phyloP scores from a whole-genome alignment of 805 yeast genomes.

The Kockiozyma suomiensis region DNA sequence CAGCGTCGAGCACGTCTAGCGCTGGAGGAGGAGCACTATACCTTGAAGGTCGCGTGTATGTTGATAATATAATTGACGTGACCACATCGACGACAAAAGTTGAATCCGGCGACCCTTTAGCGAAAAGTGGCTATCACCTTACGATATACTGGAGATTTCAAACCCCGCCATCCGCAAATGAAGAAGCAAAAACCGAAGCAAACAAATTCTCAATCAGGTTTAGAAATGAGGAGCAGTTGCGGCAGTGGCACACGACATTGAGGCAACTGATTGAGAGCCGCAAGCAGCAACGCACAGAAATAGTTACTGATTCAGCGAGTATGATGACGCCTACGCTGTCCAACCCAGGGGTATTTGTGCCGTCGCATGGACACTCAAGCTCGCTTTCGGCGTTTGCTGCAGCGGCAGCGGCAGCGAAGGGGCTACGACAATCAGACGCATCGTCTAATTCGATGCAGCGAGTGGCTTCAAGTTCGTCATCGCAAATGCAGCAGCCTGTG shows the following conservation, averaged over 20 bases:
- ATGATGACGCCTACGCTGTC: constrained; percentile 10
- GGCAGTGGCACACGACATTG: constrained; percentile 67
- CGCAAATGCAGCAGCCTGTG: neutral
- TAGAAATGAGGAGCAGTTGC: constrained; percentile 77
- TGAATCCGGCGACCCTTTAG: constrained; percentile 35
- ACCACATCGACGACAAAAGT: constrained; percentile 31
- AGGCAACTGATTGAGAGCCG: constrained; percentile 34
- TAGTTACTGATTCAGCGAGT: neutral
- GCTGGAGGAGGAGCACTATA: constrained; percentile 46
- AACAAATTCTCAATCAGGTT: constrained; percentile 84
- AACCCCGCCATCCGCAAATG: constrained; percentile 60
- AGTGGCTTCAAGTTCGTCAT: constrained; percentile 2
- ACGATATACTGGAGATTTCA: constrained; percentile 30
- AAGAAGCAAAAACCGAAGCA: constrained; percentile 58
- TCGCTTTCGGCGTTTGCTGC: constrained; percentile 6
- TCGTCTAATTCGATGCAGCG: constrained; percentile 13
- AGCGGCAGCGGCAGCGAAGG: neutral
- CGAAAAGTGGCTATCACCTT: constrained; percentile 22
- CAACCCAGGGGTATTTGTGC: constrained; percentile 10
- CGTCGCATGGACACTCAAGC: constrained; percentile 9
- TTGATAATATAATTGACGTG: constrained; percentile 63
- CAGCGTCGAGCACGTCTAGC: neutral
- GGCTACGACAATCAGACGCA: constrained; percentile 12
- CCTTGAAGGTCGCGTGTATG: constrained; percentile 79
- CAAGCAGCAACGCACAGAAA: constrained; percentile 3